Conservation (phyloP, 2,329 filamentous ascomycete species). For the Fusarium sp. region DNA sequence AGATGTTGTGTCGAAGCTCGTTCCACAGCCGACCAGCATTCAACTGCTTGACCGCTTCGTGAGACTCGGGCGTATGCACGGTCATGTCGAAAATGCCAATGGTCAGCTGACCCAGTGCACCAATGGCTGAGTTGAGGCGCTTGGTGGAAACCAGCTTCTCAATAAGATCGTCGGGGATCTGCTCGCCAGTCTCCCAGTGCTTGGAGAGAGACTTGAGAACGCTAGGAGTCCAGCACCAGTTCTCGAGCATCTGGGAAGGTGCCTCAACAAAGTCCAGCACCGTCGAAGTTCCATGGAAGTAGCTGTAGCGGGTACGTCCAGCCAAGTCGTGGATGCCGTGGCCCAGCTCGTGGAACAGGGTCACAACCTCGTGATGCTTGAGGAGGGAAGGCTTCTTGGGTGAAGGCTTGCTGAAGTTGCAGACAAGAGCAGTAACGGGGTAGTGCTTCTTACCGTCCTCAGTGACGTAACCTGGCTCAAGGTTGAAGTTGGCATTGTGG, state of each 20-base stretch:
- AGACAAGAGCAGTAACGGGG: conserved; percentile 82
- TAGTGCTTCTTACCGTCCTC: conserved; percentile 77
- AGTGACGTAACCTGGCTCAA: conserved; percentile 77
- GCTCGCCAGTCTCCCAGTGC: conserved; percentile 76
- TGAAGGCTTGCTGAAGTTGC: conserved; percentile 87
- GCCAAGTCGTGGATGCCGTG: conserved; percentile 77
- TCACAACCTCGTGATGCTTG: conserved; percentile 86
- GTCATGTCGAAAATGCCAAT: conserved; percentile 89
- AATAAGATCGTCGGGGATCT: conserved; percentile 80
- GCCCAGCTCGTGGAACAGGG: conserved; percentile 82
- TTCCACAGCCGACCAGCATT: conserved; percentile 78
- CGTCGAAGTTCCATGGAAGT: conserved; percentile 75
- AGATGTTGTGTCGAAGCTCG: conserved; percentile 75
- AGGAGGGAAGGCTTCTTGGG: conserved; percentile 80
- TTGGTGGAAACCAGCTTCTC: conserved; percentile 80
- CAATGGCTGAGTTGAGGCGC: conserved; percentile 82
- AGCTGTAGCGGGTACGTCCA: conserved; percentile 70
- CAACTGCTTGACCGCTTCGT: conserved; percentile 73
- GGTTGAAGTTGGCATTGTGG: conserved; percentile 86
- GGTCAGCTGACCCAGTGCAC: conserved; percentile 81
- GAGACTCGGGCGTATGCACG: conserved; percentile 76
- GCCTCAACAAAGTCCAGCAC: conserved; percentile 78
- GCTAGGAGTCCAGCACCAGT: conserved; percentile 78
- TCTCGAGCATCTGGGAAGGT: conserved; percentile 78
- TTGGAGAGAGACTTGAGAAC: conserved; percentile 74